Evolutionary conservation across 1,139 yeast species (phyloP).

Genomic region (Barnettozyma hawaiiensis): DNA sequence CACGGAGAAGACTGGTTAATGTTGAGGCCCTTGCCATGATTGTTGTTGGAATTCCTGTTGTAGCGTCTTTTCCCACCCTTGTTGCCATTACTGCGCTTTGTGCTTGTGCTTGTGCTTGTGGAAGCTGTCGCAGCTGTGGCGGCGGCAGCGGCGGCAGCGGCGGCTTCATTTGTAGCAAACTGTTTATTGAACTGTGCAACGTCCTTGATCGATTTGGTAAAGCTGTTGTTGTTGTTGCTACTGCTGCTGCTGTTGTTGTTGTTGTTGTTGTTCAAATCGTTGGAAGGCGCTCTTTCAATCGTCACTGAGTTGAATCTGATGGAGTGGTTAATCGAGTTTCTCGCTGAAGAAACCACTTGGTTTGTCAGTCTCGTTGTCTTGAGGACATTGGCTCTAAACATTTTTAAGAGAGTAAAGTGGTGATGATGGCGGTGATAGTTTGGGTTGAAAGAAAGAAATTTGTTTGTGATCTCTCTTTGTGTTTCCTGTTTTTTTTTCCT

Average conservation of each 20-base stretch:
- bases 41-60: conserved; percentile 2
- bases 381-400: conserved; percentile 26
- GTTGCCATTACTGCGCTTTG: conserved; percentile 28
- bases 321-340: conserved; percentile 25
- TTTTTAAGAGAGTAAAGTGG: too few relatives aligned
- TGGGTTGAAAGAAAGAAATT: too few relatives aligned
- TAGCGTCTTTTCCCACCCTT: conserved; percentile 26
- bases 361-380: conserved; percentile 25
- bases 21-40: conserved; percentile 23
- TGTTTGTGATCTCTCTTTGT: too few relatives aligned
- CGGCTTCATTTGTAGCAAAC: conserved; percentile 25
- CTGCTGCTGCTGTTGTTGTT: conserved; percentile 1
- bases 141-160: conserved; percentile 12
- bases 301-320: conserved; percentile 26
- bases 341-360: conserved; percentile 25
- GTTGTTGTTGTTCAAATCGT: conserved; percentile 8
- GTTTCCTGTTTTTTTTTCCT: too few relatives aligned
- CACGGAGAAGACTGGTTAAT: conserved; percentile 35
- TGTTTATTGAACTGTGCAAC: conserved; percentile 21
- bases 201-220: conserved; percentile 21
- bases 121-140: too few relatives aligned
- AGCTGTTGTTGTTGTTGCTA: conserved; percentile 8
- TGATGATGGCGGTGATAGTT: too few relatives aligned
- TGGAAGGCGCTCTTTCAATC: conserved; percentile 21
- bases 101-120: too few relatives aligned